These are phyloP conservation scores for Saccharomycopsis microspora DNA, from an alignment of 805 yeast genomes.

Conservation along the genomic window DNA sequence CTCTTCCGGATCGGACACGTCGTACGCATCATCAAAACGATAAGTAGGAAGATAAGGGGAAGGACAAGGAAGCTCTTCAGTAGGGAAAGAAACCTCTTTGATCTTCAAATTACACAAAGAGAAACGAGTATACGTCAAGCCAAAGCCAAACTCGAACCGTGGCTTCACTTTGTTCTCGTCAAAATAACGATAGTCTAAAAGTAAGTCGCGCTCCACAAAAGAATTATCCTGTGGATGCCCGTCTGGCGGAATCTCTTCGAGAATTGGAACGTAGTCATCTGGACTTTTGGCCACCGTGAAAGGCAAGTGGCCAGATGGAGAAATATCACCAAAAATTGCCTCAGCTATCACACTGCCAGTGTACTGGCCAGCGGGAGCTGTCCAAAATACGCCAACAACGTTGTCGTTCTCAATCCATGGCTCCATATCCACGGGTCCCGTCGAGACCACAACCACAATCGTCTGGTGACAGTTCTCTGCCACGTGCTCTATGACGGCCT, in stretches of 20 bases:
- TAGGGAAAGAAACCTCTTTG: conserved; percentile 30
- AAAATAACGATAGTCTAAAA: conserved; percentile 47
- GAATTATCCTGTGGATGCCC: conserved; percentile 27
- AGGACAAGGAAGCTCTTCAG: conserved; percentile 17
- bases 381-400: conserved; percentile 43
- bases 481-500: conserved; percentile 36
- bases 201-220: conserved; percentile 20
- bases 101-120: conserved; percentile 23
- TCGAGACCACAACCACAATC: conserved; percentile 46
- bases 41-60: conserved; percentile 28
- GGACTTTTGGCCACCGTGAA: conserved; percentile 48
- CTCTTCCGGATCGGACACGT: conserved; percentile 39
- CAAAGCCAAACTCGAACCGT: conserved; percentile 36
- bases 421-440: conserved; percentile 52
- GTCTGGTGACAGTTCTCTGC: conserved; percentile 42
- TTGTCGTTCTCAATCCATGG: conserved; percentile 43
- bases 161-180: conserved; percentile 46
- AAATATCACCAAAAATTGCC: conserved; percentile 46
- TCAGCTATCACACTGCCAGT: conserved; percentile 49
- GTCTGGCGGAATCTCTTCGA: conserved; percentile 26
- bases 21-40: conserved; percentile 32
- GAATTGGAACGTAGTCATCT: conserved; percentile 34
- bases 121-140: conserved; percentile 14
- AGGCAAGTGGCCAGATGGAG: conserved; percentile 54
- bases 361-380: conserved; percentile 46